phyloP scores from a whole-genome alignment of 148 eudicot genomes.

The Nepenthes mirabilis region DNA sequence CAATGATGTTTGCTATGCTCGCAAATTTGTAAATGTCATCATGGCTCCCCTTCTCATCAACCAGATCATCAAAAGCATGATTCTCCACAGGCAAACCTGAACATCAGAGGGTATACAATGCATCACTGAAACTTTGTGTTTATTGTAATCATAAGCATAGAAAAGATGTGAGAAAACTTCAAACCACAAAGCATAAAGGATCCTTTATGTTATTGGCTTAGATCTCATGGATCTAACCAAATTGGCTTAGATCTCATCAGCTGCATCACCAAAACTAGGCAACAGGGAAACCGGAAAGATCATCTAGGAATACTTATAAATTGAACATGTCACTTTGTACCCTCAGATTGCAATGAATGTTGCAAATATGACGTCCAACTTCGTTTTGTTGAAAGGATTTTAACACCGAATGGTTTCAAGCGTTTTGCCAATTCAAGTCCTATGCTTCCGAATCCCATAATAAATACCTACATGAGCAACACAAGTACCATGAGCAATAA shows the following conservation, averaged over 20 bases:
- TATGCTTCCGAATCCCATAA: slow-evolving; percentile 84
- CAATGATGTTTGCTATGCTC: slow-evolving; percentile 70
- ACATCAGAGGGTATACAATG: too few species aligned
- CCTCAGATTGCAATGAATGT: slow-evolving; percentile 16
- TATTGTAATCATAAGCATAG: too few species aligned
- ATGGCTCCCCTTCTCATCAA: slow-evolving; percentile 83
- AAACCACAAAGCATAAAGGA: too few species aligned
- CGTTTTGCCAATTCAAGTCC: slow-evolving; percentile 84
- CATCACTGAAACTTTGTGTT: too few species aligned
- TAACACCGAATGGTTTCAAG: slow-evolving; percentile 82
- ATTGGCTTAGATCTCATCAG: too few species aligned
- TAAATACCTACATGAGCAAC: slow-evolving; percentile 47
- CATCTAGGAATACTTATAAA: too few species aligned
- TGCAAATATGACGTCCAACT: slow-evolving; percentile 43
- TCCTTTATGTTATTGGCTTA: too few species aligned
- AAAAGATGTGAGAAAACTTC: too few species aligned
- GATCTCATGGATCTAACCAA: too few species aligned
- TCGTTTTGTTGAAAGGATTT: slow-evolving; percentile 82
- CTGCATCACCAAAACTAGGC: too few species aligned
- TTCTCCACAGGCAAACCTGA: slow-evolving; percentile 1
- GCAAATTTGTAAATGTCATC: slow-evolving; percentile 64
- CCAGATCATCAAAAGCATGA: slow-evolving; percentile 30
- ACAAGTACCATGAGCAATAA: background rate
- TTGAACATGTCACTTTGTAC: slow-evolving; percentile 11
- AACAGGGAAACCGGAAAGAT: slow-evolving; percentile 7